Evolutionary conservation across 306 rosid species (phyloP).

Genomic region (Prunus padus): DNA sequence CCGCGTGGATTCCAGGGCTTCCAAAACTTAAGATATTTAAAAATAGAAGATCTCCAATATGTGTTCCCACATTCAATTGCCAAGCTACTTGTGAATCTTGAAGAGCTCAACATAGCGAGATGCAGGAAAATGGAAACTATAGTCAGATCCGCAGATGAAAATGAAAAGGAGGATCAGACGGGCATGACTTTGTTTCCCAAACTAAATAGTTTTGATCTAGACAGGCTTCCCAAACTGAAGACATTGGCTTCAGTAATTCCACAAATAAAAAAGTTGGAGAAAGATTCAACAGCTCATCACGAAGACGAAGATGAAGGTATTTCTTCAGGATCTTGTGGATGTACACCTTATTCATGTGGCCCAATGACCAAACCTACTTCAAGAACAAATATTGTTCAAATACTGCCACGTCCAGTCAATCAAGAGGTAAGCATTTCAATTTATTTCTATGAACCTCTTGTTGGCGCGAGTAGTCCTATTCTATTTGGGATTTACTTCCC

Average conservation of each 20-base stretch:
- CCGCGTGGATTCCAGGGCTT: background rate
- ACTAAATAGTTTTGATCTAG: fast-evolving
- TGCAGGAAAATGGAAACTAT: background rate
- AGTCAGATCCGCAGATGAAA: background rate
- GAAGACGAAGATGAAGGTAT: background rate
- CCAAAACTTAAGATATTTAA: background rate
- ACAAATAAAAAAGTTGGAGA: too few relatives aligned
- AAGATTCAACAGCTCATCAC: background rate
- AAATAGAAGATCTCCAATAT: fast-evolving
- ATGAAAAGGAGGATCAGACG: background rate
- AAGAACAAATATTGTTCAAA: background rate
- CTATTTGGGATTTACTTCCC: too few relatives aligned
- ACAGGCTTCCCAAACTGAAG: fast-evolving
- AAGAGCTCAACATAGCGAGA: fast-evolving
- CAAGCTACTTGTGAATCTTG: background rate
- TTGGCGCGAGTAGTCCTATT: too few relatives aligned
- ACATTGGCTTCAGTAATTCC: too few relatives aligned
- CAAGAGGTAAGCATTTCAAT: background rate
- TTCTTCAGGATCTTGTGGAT: background rate
- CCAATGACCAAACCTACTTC: too few relatives aligned
- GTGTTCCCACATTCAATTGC: background rate
- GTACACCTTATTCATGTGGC: background rate
- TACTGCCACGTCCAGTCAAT: background rate
- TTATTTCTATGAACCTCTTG: background rate
- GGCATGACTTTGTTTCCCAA: background rate